Conservation (phyloP, 805 yeast genomes). For the Saturnispora bothae region DNA sequence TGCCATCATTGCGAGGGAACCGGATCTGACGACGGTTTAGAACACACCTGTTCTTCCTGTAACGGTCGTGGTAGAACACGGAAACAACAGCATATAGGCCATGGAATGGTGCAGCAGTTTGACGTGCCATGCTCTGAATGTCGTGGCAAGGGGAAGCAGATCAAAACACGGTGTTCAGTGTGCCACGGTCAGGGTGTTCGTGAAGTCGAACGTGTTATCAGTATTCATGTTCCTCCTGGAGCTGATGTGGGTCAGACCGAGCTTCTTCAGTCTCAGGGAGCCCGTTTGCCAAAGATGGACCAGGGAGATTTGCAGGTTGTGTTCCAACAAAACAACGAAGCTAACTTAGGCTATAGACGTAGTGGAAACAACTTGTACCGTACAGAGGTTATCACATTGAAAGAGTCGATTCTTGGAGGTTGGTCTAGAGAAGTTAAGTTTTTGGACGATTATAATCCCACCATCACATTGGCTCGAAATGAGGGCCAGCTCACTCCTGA, state of each 20-base stretch:
- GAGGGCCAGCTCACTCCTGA: slow-evolving; percentile 42
- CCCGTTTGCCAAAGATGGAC: slow-evolving; percentile 68
- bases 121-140: slow-evolving; percentile 75
- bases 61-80: slow-evolving; percentile 63
- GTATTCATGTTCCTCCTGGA: slow-evolving; percentile 62
- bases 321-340: slow-evolving; percentile 41
- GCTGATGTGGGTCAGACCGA: slow-evolving; percentile 48
- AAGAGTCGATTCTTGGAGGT: slow-evolving; percentile 69
- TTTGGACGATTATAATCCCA: slow-evolving; percentile 48
- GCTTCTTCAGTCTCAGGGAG: slow-evolving; percentile 65
- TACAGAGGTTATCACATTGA: slow-evolving; percentile 62
- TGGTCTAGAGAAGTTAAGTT: slow-evolving; percentile 65
- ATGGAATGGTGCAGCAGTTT: slow-evolving; percentile 81
- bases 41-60: slow-evolving; percentile 57
- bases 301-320: slow-evolving; percentile 73
- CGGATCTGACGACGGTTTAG: slow-evolving; percentile 74
- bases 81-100: slow-evolving; percentile 68
- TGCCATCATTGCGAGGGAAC: slow-evolving; percentile 76
- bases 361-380: slow-evolving; percentile 65
- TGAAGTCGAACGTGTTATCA: slow-evolving; percentile 44
- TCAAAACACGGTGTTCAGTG: slow-evolving; percentile 49
- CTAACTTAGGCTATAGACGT: slow-evolving; percentile 79
- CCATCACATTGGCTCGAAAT: slow-evolving; percentile 36
- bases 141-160: slow-evolving; percentile 62
- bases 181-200: slow-evolving; percentile 68